phyloP scores from a whole-genome alignment of 1,284 basidiomycete species.

The Cryptococcus amylolentus region DNA sequence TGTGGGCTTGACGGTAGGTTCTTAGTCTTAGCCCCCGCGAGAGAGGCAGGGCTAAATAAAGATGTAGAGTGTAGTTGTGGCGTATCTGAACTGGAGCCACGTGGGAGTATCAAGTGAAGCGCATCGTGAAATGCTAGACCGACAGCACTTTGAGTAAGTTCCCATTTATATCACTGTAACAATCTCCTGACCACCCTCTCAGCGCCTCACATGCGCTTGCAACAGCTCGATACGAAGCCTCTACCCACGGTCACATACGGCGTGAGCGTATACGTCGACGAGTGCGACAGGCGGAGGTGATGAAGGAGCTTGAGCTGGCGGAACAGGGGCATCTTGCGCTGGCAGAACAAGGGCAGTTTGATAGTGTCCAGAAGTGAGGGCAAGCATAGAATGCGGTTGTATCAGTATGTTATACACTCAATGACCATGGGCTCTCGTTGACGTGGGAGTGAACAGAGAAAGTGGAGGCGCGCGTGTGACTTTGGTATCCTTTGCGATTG shows the following conservation, averaged over 20 bases:
- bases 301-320: constrained; percentile 39
- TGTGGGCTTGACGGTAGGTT: constrained; percentile 16
- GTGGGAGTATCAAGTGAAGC: constrained; percentile 23
- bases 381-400: too few species aligned
- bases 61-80: constrained; percentile 18
- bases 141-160: constrained; percentile 41
- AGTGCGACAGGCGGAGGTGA: constrained; percentile 36
- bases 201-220: constrained; percentile 47
- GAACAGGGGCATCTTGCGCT: constrained; percentile 20
- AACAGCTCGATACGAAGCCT: constrained; percentile 43
- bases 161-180: background rate
- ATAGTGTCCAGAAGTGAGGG: too few species aligned
- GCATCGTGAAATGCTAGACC: constrained; percentile 27
- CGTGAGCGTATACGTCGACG: constrained; percentile 42
- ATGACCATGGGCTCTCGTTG: too few species aligned
- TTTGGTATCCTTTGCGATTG: too few species aligned
- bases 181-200: background rate
- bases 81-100: constrained; percentile 32
- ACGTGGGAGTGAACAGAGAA: background rate
- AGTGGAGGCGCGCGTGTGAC: background rate
- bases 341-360: background rate
- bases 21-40: background rate
- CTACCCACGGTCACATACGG: constrained; percentile 39
- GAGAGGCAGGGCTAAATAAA: background rate
- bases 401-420: too few species aligned